Evolutionary conservation across 345 rosid species (phyloP).

Genomic region (Salix purpurea): DNA sequence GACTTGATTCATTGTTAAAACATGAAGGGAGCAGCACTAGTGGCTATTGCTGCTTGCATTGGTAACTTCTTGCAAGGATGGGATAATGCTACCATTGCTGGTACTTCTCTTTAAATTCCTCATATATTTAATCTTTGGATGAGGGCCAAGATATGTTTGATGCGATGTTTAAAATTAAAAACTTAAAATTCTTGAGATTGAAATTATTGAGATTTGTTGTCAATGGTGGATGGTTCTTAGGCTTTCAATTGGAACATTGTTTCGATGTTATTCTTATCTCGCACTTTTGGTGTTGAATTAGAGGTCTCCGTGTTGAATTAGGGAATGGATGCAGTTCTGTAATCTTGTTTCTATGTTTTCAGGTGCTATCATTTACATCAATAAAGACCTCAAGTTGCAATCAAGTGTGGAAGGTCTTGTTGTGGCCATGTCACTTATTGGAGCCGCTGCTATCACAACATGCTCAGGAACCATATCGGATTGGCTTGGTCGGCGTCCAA

Average conservation of each 20-base stretch:
- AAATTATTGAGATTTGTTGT: not conserved
- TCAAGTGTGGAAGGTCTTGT: constrained; percentile 81
- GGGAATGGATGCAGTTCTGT: constrained; percentile 7
- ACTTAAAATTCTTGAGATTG: not conserved
- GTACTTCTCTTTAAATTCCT: constrained; percentile 32
- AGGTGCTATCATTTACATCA: constrained; percentile 88
- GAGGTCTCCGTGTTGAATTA: not conserved
- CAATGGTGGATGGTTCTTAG: not conserved
- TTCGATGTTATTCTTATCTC: not conserved
- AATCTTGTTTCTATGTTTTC: constrained; percentile 17
- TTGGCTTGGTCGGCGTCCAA: constrained; percentile 92
- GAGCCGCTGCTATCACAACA: constrained; percentile 86
- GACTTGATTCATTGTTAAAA: constrained; percentile 23
- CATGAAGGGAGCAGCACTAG: constrained; percentile 80
- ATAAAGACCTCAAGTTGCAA: constrained; percentile 56
- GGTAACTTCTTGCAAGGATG: constrained; percentile 99
- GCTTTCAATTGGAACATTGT: not conserved
- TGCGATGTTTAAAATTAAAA: not conserved
- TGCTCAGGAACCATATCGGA: constrained; percentile 93
- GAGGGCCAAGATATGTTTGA: not conserved
- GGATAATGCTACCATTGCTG: constrained; percentile 99
- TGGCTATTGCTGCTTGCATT: constrained; percentile 84
- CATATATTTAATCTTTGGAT: constrained; percentile 6
- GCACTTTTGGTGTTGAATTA: not conserved
- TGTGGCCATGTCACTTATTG: constrained; percentile 92